Conservation (phyloP, 2,329 filamentous ascomycete genomes). For the Pyrenophora seminiperda region DNA sequence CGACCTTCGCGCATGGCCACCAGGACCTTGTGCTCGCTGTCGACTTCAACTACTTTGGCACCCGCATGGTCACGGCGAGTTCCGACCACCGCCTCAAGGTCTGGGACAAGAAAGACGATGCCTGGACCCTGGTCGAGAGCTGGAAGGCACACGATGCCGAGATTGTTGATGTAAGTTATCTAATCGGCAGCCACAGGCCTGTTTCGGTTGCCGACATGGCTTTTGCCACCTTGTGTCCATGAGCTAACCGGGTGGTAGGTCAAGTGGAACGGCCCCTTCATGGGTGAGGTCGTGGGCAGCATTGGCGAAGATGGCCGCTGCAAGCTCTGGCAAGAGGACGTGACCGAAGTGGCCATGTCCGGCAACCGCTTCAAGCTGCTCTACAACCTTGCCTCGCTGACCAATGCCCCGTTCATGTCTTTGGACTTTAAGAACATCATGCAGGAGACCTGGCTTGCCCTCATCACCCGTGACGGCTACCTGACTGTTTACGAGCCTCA, state of each 20-base stretch:
- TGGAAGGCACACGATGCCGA: constrained; percentile 92
- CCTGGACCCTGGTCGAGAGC: constrained; percentile 81
- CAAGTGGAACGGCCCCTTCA: constrained; percentile 89
- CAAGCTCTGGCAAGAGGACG: constrained; percentile 91
- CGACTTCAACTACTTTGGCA: constrained; percentile 90
- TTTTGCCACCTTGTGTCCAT: constrained; percentile 21
- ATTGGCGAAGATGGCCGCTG: constrained; percentile 89
- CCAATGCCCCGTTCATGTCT: constrained; percentile 72
- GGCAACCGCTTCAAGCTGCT: constrained; percentile 81
- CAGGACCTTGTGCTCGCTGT: constrained; percentile 82
- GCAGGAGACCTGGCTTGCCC: constrained; percentile 81
- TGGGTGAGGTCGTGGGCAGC: constrained; percentile 85
- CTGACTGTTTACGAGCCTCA: constrained; percentile 84
- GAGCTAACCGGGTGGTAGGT: constrained; percentile 60
- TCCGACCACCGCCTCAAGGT: constrained; percentile 93
- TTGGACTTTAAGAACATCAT: constrained; percentile 87
- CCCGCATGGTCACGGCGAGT: constrained; percentile 86
- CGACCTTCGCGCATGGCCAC: constrained; percentile 74
- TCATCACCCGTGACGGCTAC: constrained; percentile 81
- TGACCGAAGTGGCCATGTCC: constrained; percentile 72
- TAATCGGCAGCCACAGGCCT: constrained; percentile 24
- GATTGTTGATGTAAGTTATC: constrained; percentile 74
- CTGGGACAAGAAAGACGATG: constrained; percentile 78
- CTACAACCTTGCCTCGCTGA: constrained; percentile 66
- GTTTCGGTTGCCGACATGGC: constrained; percentile 25